phyloP scores from a whole-genome alignment of 495 filamentous ascomycete genomes.

The Xylaria palmicola region DNA sequence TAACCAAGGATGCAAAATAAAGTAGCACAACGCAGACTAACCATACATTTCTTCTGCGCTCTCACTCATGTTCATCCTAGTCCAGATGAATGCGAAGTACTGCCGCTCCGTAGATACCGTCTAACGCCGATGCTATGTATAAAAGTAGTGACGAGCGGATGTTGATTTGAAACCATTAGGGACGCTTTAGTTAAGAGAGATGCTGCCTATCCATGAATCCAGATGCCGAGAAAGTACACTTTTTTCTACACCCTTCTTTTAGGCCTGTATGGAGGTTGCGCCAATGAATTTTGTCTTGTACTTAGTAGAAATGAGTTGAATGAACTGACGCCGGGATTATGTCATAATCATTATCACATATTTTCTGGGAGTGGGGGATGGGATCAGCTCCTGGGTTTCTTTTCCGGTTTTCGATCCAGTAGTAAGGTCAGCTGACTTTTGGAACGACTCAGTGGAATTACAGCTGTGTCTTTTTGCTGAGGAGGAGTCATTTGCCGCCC shows the following conservation, averaged over 20 bases:
- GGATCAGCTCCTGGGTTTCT: conserved; percentile 7
- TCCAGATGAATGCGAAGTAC: neutral
- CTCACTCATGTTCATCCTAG: neutral
- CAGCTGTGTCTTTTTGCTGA: conserved; percentile 32
- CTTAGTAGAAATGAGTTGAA: neutral
- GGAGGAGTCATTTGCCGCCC: conserved; percentile 40
- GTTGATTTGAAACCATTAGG: neutral
- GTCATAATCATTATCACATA: neutral
- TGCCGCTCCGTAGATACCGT: neutral
- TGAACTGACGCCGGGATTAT: neutral
- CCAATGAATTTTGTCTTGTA: neutral
- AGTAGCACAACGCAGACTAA: neutral
- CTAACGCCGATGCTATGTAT: conserved; percentile 5
- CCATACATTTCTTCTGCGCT: conserved; percentile 1
- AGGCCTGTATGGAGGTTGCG: neutral
- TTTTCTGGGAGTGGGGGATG: neutral
- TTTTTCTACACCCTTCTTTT: conserved; percentile 11
- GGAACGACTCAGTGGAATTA: conserved; percentile 42
- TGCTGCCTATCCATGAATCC: neutral
- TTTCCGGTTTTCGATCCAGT: conserved; percentile 40
- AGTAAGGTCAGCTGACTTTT: conserved; percentile 53
- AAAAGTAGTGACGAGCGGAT: neutral
- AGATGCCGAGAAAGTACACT: conserved; percentile 3
- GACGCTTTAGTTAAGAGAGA: neutral
- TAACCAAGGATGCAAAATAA: neutral